Evolutionary conservation across 2,329 filamentous ascomycete genomes (phyloP), one percentile per base, ranked within the genome.

Genomic region (Lecanicillium sp.): DNA sequence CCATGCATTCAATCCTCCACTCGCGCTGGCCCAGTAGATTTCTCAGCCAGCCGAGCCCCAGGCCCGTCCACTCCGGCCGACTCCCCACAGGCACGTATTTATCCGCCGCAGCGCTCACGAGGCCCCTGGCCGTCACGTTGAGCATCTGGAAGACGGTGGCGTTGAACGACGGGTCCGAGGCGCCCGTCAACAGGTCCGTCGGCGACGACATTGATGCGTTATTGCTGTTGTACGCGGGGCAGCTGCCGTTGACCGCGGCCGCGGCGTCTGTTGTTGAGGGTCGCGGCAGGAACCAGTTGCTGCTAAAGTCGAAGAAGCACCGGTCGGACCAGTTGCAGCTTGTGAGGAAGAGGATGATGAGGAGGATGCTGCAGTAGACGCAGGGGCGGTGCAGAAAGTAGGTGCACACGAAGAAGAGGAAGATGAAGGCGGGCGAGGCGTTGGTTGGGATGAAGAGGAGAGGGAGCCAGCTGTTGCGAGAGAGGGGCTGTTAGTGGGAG

Each of bases 351-450:
- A 98, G 87, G 52, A 97, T 88, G 48, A 95, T 76, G 35, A 98
- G 86, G 39, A 98, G 83, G 45, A 96, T 81, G 44, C 88, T 95
- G 76, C 92, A 98, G 74, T 98, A 98, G 52, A 95, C 83, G 69
- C 92, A 98, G 39, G 92, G 92, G 40, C 90, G 82, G 66, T 96
- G 94, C 53, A 98, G 81, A 65, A 94, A 86, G 71, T 95, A 97
- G 48, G 89, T 95, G 61, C 89, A 87, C 48, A 87, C 74, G 68
- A 98, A 83, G 72, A 92, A 87, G 64, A 87, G 77, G 65, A 90
- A 78, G 59, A 92, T 86, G 68, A 90, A 89, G 54, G 85, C 75
- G 18, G 86, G 86, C 42, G 84, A 88, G 50, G 86, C 84, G 60
- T 89, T 88, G 43, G 86, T 87, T 37, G 86, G 86, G 51, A 92